Evolutionary conservation across 495 filamentous ascomycete genomes (phyloP), one percentile per base, ranked within the genome.

Genomic region (Symbiotaphrina buchneri): DNA sequence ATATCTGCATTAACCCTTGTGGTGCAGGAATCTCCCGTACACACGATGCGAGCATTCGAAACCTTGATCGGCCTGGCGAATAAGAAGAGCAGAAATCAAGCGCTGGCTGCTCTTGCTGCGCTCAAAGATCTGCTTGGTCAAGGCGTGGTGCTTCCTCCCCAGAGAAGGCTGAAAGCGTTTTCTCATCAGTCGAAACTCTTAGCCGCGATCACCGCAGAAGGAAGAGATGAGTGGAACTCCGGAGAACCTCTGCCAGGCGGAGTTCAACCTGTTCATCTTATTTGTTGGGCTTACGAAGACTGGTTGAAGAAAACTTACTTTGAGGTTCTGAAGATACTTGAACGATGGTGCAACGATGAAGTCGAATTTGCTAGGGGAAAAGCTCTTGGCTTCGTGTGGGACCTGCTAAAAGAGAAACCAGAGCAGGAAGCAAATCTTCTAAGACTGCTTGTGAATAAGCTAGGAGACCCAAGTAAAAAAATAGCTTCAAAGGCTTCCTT

Each of bases 371-470:
- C 90, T 10, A 65, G 85, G 34, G 72, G 69, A 13, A 70, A 80
- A 35, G 77, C 85, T 10, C 56, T 95, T 10, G 83, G 77, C 30
- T 85, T 85, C 32, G 73, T 93, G 19, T 93, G 65, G 43, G 81
- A 87, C 39, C 58, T 97, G 10, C 60, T 97, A 19, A 81, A 75
- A 47, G 82, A 87, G 49, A 97, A 94, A 51, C 87, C 87, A 1
- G 87, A 97, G 49, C 90, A 97, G 46, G 87, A 97, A 50, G 73
- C 83, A 21, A 97, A 97, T 46, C 58, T 97, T 25, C 58, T 97
- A 28, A 66, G 90, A 25, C 56, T 97, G 21, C 48, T 97, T 30
- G 80, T 94, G 24, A 94, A 97, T 54, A 95, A 95, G 48, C 71
- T 95, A 13, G 84, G 87, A 39, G 87, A 97, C 44, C 73, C 70